Evolutionary conservation across 805 yeast genomes (phyloP), one percentile per base, ranked within the genome.

Genomic region (Nakazawaea holstii): DNA sequence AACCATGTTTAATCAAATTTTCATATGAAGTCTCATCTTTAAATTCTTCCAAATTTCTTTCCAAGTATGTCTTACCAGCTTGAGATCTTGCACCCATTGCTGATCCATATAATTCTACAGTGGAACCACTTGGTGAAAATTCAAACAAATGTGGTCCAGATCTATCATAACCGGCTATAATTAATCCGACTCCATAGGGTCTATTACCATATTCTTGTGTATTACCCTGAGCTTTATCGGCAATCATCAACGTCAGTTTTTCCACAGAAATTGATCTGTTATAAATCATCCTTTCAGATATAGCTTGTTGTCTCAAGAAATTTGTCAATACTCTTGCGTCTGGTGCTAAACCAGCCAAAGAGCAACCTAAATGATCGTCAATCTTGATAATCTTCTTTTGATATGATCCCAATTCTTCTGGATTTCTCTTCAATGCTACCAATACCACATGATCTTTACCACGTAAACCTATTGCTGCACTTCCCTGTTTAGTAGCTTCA

Each of bases 61-160:
- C 99, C 62, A 94, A 71, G 58, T 89, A 94, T 2, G 99, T 94
- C 70, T 95, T 82, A 13, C 97, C 97, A 43, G 98, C 98, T 69
- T 94, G 99, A 2, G 98, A 92, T 62, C 99, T 80, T 8, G 99
- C 98, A 41, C 99, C 99, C 60, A 94, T 89, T 33, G 99, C 96
- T 10, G 97, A 83, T 32, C 96, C 98, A 56, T 77, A 80, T 62
- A 91, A 87, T 66, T 94, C 98, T 58, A 90, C 73, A 20, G 86
- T 94, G 26, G 92, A 83, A 2, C 99, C 99, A 8, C 95, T 84
- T 14, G 99, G 99, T 63, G 87, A 92, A 68, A 94, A 94, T 71
- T 94, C 99, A 65, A 80, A 83, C 53, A 94, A 69, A 66, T 94
- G 99, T 8, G 98, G 86, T 11, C 99, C 99, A 29, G 89, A 78